Conservation (phyloP, 2,329 filamentous ascomycete species). For the Hypoxylon sp. region DNA sequence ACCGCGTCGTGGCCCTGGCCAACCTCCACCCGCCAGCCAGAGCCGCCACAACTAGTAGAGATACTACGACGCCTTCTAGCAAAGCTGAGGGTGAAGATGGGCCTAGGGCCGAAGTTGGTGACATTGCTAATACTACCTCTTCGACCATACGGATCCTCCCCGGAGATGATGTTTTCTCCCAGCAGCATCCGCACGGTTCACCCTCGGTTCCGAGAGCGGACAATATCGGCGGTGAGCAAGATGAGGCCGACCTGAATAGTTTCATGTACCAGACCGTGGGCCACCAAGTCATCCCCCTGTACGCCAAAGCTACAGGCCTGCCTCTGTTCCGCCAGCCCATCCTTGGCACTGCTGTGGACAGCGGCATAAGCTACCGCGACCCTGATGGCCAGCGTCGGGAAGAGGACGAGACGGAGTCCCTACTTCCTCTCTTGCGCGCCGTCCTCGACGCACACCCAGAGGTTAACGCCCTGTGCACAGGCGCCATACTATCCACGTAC, state of each 20-base stretch:
- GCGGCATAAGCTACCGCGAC: conserved; percentile 76
- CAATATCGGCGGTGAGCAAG: conserved; percentile 56
- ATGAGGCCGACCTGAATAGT: conserved; percentile 84
- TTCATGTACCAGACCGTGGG: conserved; percentile 99
- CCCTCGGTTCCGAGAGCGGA: conserved; percentile 18
- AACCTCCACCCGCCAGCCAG: conserved; percentile 79
- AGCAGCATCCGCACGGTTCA: conserved; percentile 36
- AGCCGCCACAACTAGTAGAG: conserved; percentile 16
- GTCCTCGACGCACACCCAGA: conserved; percentile 80
- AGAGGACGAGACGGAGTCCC: conserved; percentile 90
- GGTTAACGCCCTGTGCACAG: conserved; percentile 88
- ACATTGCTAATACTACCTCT: conserved; percentile 21
- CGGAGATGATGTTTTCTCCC: conserved; percentile 24
- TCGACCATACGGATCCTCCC: conserved; percentile 32
- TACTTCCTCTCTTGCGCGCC: conserved; percentile 79
- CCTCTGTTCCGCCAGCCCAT: conserved; percentile 89
- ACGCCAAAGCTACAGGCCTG: conserved; percentile 81
- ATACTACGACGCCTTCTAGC: conserved; percentile 8
- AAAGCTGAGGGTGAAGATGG: conserved; percentile 24
- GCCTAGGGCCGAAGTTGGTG: conserved; percentile 22
- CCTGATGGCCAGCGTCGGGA: conserved; percentile 40
- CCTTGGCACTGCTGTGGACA: conserved; percentile 77
- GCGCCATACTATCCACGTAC: conserved; percentile 94
- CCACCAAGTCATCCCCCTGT: conserved; percentile 87
- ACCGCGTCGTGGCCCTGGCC: conserved; percentile 87